phyloP scores from a whole-genome alignment of 495 filamentous ascomycete genomes.

The Hyaloscypha bicolor region DNA sequence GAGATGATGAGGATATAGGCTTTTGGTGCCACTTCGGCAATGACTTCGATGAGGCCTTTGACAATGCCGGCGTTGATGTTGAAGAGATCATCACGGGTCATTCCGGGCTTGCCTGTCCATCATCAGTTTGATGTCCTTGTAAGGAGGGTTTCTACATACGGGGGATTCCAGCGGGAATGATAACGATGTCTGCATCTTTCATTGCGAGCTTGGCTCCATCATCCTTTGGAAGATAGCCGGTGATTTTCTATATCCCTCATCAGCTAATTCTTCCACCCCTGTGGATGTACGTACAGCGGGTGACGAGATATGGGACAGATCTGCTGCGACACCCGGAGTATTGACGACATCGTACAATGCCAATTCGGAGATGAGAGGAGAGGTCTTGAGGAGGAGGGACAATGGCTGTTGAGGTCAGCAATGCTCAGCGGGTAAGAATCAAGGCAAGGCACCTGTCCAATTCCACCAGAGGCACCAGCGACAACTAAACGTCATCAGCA shows the following conservation, averaged over 20 bases:
- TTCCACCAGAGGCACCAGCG: slow-evolving; percentile 95
- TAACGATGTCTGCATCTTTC: slow-evolving; percentile 88
- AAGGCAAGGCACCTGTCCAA: slow-evolving; percentile 77
- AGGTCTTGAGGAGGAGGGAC: slow-evolving; percentile 91
- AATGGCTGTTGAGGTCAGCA: slow-evolving; percentile 70
- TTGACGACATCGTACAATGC: slow-evolving; percentile 99
- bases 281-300: slow-evolving; percentile 68
- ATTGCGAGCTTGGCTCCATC: slow-evolving; percentile 88
- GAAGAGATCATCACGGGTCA: slow-evolving; percentile 99
- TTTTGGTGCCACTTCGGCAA: slow-evolving; percentile 85
- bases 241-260: slow-evolving; percentile 69
- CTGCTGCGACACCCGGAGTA: slow-evolving; percentile 92
- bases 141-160: slow-evolving; percentile 58
- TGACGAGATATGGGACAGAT: slow-evolving; percentile 96
- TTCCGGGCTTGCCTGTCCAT: slow-evolving; percentile 88
- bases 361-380: slow-evolving; percentile 84
- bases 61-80: slow-evolving; percentile 97
- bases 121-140: slow-evolving; percentile 23
- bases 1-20: slow-evolving; percentile 96
- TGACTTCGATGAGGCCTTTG: slow-evolving; percentile 78
- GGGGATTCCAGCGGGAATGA: slow-evolving; percentile 97
- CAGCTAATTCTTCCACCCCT: slow-evolving; percentile 27
- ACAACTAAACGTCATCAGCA: slow-evolving; percentile 65
- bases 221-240: slow-evolving; percentile 85
- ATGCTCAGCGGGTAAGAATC: background rate